Conservation (phyloP, 441 rosid species). For the Kokia cookei region DNA sequence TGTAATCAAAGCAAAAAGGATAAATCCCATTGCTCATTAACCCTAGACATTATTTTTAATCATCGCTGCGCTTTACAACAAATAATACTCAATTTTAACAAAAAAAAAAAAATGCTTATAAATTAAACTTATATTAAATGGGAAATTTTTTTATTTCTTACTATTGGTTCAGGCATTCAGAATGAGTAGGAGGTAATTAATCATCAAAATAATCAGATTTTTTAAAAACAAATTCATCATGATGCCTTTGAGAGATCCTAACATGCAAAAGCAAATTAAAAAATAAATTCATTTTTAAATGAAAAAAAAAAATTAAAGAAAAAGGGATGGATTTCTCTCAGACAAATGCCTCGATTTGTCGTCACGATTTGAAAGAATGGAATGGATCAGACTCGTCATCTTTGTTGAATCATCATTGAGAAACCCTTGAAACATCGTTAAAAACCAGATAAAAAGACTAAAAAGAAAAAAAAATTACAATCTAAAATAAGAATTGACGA, state of each 20-base stretch:
- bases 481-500: too few relatives aligned
- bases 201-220: background rate
- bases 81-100: background rate
- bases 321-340: background rate
- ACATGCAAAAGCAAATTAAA: background rate
- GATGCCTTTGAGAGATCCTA: background rate
- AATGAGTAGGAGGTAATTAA: background rate
- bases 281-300: background rate
- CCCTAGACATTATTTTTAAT: background rate
- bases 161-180: background rate
- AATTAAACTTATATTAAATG: too few relatives aligned
- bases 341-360: constrained; percentile 1
- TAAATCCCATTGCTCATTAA: background rate
- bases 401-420: background rate
- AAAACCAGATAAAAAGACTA: background rate
- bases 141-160: background rate
- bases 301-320: background rate
- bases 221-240: background rate
- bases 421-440: background rate
- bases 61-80: background rate
- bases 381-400: background rate
- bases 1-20: background rate
- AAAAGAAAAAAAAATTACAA: background rate
- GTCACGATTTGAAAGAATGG: background rate
- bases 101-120: background rate